Evolutionary conservation across 2,329 filamentous ascomycete species (phyloP).

Genomic region (Ramularia endophylla): DNA sequence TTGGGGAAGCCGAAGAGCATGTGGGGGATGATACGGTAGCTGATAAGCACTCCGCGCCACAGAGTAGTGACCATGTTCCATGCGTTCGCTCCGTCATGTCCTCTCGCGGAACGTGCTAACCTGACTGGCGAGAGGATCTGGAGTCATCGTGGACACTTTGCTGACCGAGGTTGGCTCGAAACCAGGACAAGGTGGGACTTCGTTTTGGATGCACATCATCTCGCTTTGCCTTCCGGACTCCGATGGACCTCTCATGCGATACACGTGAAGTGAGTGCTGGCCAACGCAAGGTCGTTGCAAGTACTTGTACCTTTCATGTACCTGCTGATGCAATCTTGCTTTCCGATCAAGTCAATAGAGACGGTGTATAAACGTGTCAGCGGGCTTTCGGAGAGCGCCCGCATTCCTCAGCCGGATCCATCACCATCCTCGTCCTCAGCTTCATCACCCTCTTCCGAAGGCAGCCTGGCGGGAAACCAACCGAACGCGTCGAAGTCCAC

Average conservation of each 20-base stretch:
- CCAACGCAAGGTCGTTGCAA: neutral
- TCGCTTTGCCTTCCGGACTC: neutral
- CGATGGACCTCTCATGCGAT: conserved; percentile 1
- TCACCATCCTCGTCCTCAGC: conserved; percentile 18
- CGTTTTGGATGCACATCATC: conserved; percentile 3
- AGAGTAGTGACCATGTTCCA: conserved; percentile 5
- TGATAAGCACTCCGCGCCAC: conserved; percentile 9
- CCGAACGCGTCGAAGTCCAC: conserved; percentile 43
- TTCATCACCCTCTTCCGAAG: conserved; percentile 24
- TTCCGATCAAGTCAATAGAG: too few species aligned
- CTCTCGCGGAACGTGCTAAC: conserved; percentile 13
- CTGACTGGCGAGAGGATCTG: conserved; percentile 9
- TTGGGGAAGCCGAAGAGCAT: neutral
- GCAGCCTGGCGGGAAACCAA: conserved; percentile 41
- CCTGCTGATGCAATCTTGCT: conserved; percentile 1
- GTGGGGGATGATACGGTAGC: conserved; percentile 5
- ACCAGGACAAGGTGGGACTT: conserved; percentile 6
- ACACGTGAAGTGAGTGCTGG: neutral
- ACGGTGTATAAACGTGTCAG: too few species aligned
- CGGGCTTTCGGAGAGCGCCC: too few species aligned
- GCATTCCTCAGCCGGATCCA: too few species aligned
- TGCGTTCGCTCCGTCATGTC: conserved; percentile 9
- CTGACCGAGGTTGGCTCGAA: conserved; percentile 5
- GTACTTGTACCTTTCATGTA: neutral
- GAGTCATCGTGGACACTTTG: conserved; percentile 2